These are phyloP conservation scores for Trichoderma gracile DNA, from an alignment of 2,329 filamentous ascomycete genomes.

Conservation along the genomic window DNA sequence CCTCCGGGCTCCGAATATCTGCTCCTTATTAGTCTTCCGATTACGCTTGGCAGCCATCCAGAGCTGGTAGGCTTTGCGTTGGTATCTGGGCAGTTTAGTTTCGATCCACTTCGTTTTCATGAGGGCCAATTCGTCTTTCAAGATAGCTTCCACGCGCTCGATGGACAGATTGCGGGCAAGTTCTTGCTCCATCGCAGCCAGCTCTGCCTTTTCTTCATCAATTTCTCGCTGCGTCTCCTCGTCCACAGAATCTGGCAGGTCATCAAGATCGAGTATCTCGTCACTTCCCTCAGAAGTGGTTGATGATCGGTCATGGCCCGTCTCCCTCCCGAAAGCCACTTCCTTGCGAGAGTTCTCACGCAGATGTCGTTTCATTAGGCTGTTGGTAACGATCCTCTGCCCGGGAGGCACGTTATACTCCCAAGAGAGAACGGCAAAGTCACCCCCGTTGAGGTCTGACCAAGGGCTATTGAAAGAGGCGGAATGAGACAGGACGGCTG, in stretches of 20 bases:
- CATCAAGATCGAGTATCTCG: slow-evolving; percentile 48
- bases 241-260: slow-evolving; percentile 45
- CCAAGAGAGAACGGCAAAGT: slow-evolving; percentile 35
- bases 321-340: slow-evolving; percentile 24
- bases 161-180: slow-evolving; percentile 37
- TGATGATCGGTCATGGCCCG: slow-evolving; percentile 27
- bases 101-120: slow-evolving; percentile 58
- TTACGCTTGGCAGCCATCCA: slow-evolving; percentile 60
- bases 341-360: slow-evolving; percentile 32
- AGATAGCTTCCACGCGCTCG: slow-evolving; percentile 51
- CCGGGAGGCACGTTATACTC: slow-evolving; percentile 43
- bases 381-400: slow-evolving; percentile 47
- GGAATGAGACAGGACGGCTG: slow-evolving; percentile 31
- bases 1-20: slow-evolving; percentile 48
- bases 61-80: slow-evolving; percentile 57
- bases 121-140: slow-evolving; percentile 55
- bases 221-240: slow-evolving; percentile 63
- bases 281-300: slow-evolving; percentile 33
- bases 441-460: slow-evolving; percentile 27
- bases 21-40: slow-evolving; percentile 35
- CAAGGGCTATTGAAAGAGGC: slow-evolving; percentile 32
- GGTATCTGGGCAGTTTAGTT: slow-evolving; percentile 56
- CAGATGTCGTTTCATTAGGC: slow-evolving; percentile 45
- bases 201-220: slow-evolving; percentile 44
- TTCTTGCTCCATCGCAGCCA: slow-evolving; percentile 25